A percentile compares a stretch with the other conserved stretches of the same genome.
Conservation (phyloP, 75 land plant genomes). For the Pinus albicaulis region DNA sequence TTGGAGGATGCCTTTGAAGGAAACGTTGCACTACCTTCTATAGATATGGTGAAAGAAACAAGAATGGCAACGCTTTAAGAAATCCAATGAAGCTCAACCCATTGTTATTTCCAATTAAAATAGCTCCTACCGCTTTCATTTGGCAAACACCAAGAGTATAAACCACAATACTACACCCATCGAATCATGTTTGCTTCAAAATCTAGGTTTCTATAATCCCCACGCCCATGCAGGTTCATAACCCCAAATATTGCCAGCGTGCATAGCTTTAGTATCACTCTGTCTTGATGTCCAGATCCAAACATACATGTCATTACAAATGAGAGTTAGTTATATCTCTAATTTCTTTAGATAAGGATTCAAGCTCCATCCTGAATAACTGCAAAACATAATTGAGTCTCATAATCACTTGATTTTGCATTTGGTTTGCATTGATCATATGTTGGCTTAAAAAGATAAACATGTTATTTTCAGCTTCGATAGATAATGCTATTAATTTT, state of each 20-base stretch:
- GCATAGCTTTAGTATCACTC: slow-evolving; percentile 20
- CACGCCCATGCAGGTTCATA: slow-evolving; percentile 15
- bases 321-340: slow-evolving; percentile 9
- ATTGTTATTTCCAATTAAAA: slow-evolving; percentile 27
- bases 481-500: slow-evolving; percentile 39
- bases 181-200: slow-evolving; percentile 9
- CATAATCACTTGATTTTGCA: not conserved
- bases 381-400: slow-evolving; percentile 2
- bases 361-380: slow-evolving; percentile 32
- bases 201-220: not conserved
- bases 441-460: slow-evolving; percentile 8
- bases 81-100: slow-evolving; percentile 24
- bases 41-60: slow-evolving; percentile 16
- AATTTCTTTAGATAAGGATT: slow-evolving; percentile 6
- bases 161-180: slow-evolving; percentile 10
- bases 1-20: slow-evolving; percentile 14
- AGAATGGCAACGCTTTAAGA: slow-evolving; percentile 21
- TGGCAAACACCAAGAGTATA: slow-evolving; percentile 22
- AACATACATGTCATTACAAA: slow-evolving; percentile 9
- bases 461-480: slow-evolving; percentile 40
- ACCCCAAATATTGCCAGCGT: slow-evolving; percentile 30
- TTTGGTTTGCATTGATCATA: not conserved
- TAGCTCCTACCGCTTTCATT: slow-evolving; percentile 26
- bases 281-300: slow-evolving; percentile 14
- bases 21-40: slow-evolving; percentile 3